These are phyloP conservation scores for Komagataella populi DNA, from an alignment of 805 yeast genomes.

Conservation along the genomic window DNA sequence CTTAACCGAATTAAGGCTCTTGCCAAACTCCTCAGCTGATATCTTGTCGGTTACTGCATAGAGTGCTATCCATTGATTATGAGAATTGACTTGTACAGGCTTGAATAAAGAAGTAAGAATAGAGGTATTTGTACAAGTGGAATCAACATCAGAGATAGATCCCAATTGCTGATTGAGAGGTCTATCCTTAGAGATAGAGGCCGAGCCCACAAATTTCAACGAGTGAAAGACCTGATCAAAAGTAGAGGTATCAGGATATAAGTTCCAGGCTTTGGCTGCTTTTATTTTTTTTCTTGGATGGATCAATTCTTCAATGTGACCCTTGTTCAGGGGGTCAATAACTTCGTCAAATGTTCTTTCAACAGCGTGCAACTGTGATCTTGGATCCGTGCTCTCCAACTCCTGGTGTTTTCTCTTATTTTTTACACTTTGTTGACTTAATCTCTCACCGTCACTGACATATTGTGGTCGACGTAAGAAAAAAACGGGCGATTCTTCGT, in stretches of 20 bases:
- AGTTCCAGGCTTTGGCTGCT: conserved; percentile 68
- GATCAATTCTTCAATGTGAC: conserved; percentile 22
- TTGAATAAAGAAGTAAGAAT: conserved; percentile 54
- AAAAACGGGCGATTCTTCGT: conserved; percentile 21
- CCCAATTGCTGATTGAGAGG: conserved; percentile 11
- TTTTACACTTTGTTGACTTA: conserved; percentile 5
- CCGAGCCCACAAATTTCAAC: conserved; percentile 48
- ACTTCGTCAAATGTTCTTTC: conserved; percentile 68
- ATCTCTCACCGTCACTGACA: conserved; percentile 39
- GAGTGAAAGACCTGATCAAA: conserved; percentile 65
- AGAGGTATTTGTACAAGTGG: conserved; percentile 24
- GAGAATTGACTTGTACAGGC: conserved; percentile 52
- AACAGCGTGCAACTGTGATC: conserved; percentile 49
- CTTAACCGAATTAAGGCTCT: conserved; percentile 22
- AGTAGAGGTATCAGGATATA: conserved; percentile 85
- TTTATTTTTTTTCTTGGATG: conserved; percentile 75
- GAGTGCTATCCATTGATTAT: conserved; percentile 63
- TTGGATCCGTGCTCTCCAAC: conserved; percentile 35
- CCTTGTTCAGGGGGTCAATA: conserved; percentile 21
- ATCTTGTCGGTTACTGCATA: conserved; percentile 34
- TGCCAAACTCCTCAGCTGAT: conserved; percentile 15
- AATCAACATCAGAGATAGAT: conserved; percentile 16
- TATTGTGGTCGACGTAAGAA: conserved; percentile 93
- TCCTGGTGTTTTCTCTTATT: conserved; percentile 12
- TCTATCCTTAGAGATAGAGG: conserved; percentile 27